A percentile compares a stretch with the other conserved stretches of the same genome.
These are phyloP conservation scores for Pseudogymnoascus sp. DNA, from an alignment of 2,329 filamentous ascomycete species.

Conservation along the genomic window DNA sequence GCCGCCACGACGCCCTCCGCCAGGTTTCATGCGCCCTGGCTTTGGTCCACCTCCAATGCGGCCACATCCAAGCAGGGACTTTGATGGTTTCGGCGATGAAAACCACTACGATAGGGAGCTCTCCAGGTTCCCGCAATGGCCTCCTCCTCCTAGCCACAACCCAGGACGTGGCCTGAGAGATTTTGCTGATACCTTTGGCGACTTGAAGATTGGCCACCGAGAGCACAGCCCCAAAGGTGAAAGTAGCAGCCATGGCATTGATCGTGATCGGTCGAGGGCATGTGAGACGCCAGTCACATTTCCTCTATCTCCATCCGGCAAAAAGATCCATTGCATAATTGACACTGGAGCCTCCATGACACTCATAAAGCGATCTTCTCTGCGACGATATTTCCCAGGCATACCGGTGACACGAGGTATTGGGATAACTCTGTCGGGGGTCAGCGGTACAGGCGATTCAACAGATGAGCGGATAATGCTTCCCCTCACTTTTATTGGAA, in stretches of 20 bases:
- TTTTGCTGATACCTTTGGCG: neutral
- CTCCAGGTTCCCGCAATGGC: neutral
- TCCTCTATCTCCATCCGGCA: neutral
- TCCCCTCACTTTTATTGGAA: neutral
- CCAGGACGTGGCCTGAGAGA: neutral
- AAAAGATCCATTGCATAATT: neutral
- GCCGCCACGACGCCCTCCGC: neutral
- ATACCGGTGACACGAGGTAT: neutral
- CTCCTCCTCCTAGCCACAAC: neutral
- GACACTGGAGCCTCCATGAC: constrained; percentile 10
- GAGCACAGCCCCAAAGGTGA: neutral
- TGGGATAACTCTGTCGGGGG: neutral
- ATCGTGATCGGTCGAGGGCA: neutral
- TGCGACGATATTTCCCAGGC: neutral
- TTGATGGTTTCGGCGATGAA: neutral
- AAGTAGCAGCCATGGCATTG: neutral
- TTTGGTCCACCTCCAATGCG: neutral
- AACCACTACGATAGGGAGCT: neutral
- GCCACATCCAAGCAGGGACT: neutral
- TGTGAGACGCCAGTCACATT: neutral
- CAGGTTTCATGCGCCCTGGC: neutral
- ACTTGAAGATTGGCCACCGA: neutral
- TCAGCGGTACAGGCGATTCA: neutral
- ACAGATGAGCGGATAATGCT: constrained; percentile 1
- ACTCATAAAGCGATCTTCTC: constrained; percentile 10